phyloP scores from a whole-genome alignment of 495 filamentous ascomycete genomes.

The Podospora pseudoanserina region DNA sequence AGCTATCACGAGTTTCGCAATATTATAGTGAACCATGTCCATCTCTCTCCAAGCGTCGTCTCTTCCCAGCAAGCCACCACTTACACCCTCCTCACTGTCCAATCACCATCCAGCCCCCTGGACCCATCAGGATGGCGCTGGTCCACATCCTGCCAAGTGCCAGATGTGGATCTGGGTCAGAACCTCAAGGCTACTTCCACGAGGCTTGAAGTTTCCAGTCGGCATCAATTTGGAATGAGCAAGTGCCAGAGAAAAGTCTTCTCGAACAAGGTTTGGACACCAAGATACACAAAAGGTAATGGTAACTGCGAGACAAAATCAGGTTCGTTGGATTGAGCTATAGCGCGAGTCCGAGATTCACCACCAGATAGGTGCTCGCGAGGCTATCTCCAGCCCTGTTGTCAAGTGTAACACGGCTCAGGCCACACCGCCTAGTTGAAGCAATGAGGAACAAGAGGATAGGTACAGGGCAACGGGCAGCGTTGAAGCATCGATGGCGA shows the following conservation, averaged over 20 bases:
- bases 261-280: background rate
- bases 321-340: background rate
- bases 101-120: background rate
- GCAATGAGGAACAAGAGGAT: background rate
- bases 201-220: background rate
- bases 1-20: no score
- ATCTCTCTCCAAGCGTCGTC: background rate
- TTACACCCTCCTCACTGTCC: background rate
- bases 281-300: background rate
- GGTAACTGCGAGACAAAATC: background rate
- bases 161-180: background rate
- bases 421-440: background rate
- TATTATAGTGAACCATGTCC: no score
- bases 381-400: background rate
- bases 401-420: background rate
- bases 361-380: background rate
- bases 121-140: background rate
- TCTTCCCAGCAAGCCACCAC: background rate
- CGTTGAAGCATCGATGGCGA: background rate
- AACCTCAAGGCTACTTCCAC: background rate
- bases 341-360: background rate
- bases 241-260: background rate
- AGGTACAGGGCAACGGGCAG: background rate
- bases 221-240: background rate
- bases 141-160: background rate